Evolutionary conservation across 805 yeast species (phyloP), one percentile per base, ranked within the genome.

Genomic region (Kodamaea fukazawae): DNA sequence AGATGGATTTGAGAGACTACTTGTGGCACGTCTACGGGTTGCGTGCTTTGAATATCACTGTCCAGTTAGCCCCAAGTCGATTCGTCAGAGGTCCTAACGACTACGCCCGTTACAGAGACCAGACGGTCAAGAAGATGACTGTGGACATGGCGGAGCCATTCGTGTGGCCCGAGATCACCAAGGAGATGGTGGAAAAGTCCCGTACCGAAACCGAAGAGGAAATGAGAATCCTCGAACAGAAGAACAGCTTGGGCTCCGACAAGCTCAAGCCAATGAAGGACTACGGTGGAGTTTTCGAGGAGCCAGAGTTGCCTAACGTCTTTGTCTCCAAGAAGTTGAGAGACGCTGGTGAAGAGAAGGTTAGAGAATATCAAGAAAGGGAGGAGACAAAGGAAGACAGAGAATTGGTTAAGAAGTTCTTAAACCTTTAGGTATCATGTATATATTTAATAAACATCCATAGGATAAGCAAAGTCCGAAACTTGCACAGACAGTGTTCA

Each of bases 71-170:
- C 51, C 95, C 86, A 50, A 85, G 85, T 2, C 78, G 70, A 50
- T 87, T 76, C 65, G 64, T 68, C 4, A 73, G 90, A 55, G 58
- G 59, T 12, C 55, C 70, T 14, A 51, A 66, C 45, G 81, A 81
- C 38, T 72, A 72, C 50, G 83, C 88, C 12, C 80, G 96, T 58
- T 79, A 75, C 66, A 78, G 96, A 64, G 70, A 73, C 6, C 81
- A 90, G 1, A 96, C 88, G 65, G 76, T 78, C 49, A 93, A 93
- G 71, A 90, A 89, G 65, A 93, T 93, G 98, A 91, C 96, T 15
- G 84, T 93, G 38, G 98, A 90, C 53, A 85, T 93, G 91, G 81
- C 80, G 42, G 88, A 91, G 49, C 99, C 99, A 16, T 93, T 93
- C 58, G 75, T 93, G 34, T 93, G 97, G 96, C 99, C 99, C 3